Percentiles rank a stretch among this genome's conserved stretches.
Conservation (phyloP, 1,284 basidiomycete genomes). For the Earliella scabrosa region DNA sequence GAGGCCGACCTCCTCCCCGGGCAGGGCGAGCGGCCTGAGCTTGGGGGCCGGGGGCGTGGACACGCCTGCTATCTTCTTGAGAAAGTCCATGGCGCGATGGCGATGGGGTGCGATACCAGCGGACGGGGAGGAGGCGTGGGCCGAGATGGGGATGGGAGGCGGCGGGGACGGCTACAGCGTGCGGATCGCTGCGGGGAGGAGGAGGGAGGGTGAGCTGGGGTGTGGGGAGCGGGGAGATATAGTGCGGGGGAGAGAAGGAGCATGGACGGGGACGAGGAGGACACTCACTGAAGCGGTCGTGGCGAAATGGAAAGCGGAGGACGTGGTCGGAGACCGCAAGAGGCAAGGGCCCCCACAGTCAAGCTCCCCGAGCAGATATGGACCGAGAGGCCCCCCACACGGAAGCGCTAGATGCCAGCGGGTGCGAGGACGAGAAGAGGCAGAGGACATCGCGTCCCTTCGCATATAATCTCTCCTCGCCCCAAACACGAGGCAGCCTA, state of each 20-base stretch:
- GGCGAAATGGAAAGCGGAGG: not conserved
- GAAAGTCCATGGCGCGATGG: constrained; percentile 28
- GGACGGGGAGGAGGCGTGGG: constrained; percentile 10
- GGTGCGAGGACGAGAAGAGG: constrained; percentile 24
- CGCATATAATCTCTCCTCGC: constrained; percentile 26
- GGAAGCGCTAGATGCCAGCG: constrained; percentile 24
- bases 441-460: constrained; percentile 12
- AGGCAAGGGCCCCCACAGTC: constrained; percentile 28
- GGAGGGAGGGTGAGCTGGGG: constrained; percentile 4
- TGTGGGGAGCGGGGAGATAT: constrained; percentile 7
- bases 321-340: constrained; percentile 8
- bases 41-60: constrained; percentile 37
- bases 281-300: constrained; percentile 24
- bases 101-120: constrained; percentile 15
- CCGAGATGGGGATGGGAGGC: not conserved
- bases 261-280: not conserved
- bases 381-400: constrained; percentile 34
- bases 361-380: constrained; percentile 36
- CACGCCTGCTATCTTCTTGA: constrained; percentile 28
- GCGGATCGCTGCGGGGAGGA: constrained; percentile 18
- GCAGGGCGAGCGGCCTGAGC: constrained; percentile 32
- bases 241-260: constrained; percentile 1
- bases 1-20: constrained; percentile 25
- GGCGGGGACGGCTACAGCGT: constrained; percentile 11
- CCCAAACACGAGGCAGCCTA: constrained; percentile 28